Conservation (phyloP, 1,284 basidiomycete genomes). For the Neonothopanus nambi region DNA sequence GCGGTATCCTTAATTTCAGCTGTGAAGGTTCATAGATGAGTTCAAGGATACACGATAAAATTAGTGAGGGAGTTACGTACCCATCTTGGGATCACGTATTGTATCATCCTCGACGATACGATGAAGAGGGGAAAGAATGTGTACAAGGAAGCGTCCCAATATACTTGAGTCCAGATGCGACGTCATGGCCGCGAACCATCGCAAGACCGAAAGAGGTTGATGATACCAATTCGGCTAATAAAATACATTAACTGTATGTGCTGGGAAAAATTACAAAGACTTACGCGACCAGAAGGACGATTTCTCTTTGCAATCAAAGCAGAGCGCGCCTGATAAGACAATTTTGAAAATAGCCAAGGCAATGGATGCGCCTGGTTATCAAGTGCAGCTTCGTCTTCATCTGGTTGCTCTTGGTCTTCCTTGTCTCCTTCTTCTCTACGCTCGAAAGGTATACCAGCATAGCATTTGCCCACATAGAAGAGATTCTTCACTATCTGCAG, state of each 20-base stretch:
- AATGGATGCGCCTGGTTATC: slow-evolving; percentile 59
- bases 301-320: slow-evolving; percentile 71
- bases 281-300: slow-evolving; percentile 46
- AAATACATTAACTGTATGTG: slow-evolving; percentile 10
- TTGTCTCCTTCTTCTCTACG: no score
- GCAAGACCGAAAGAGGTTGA: slow-evolving; percentile 78
- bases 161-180: slow-evolving; percentile 62
- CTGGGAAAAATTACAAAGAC: slow-evolving; percentile 23
- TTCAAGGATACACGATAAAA: background rate
- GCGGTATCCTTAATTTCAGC: slow-evolving; percentile 85
- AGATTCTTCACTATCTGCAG: slow-evolving; percentile 94
- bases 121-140: slow-evolving; percentile 87
- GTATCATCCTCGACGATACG: slow-evolving; percentile 86
- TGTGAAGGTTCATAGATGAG: slow-evolving; percentile 29
- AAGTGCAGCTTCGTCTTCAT: slow-evolving; percentile 32
- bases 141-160: slow-evolving; percentile 73
- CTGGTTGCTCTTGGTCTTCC: slow-evolving; percentile 35
- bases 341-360: slow-evolving; percentile 91
- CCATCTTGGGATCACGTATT: slow-evolving; percentile 74
- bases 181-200: slow-evolving; percentile 94
- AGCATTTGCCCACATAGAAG: slow-evolving; percentile 88
- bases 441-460: slow-evolving; percentile 47
- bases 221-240: slow-evolving; percentile 65
- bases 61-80: slow-evolving; percentile 47
- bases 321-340: slow-evolving; percentile 86